phyloP scores from a whole-genome alignment of 2,329 filamentous ascomycete genomes.

The Hawksworthiomyces lignivorus region DNA sequence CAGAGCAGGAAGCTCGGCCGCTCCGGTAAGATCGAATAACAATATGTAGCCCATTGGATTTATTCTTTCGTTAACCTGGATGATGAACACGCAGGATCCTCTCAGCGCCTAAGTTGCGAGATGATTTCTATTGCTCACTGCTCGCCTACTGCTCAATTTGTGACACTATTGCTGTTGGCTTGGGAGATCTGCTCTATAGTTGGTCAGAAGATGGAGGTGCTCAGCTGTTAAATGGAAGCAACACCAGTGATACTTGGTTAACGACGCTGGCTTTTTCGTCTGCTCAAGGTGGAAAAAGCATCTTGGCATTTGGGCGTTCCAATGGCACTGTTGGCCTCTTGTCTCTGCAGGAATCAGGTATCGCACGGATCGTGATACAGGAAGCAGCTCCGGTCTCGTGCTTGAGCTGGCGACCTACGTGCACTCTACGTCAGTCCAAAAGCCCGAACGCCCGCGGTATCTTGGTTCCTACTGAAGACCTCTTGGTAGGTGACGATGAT shows the following conservation, averaged over 20 bases:
- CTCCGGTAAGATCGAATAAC: conserved; percentile 63
- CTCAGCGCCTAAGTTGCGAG: conserved; percentile 79
- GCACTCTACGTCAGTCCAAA: conserved; percentile 43
- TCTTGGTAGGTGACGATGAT: conserved; percentile 76
- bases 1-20: conserved; percentile 30
- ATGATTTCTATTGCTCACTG: conserved; percentile 92
- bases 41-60: no score
- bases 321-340: conserved; percentile 70
- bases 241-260: conserved; percentile 50
- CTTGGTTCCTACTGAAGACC: conserved; percentile 64
- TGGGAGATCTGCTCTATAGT: conserved; percentile 71
- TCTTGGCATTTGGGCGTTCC: conserved; percentile 77
- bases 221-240: conserved; percentile 40
- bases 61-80: no score
- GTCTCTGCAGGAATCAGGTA: conserved; percentile 55
- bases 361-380: conserved; percentile 49
- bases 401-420: conserved; percentile 68
- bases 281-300: conserved; percentile 61
- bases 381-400: conserved; percentile 70
- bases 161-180: conserved; percentile 73
- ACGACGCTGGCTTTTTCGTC: conserved; percentile 92
- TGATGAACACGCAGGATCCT: conserved; percentile 56
- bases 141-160: conserved; percentile 74
- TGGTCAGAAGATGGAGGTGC: conserved; percentile 78
- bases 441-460: conserved; percentile 39